Percentiles rank a stretch among this genome's conserved stretches.
Evolutionary conservation across 176 grass and related monocot species (phyloP).

Genomic region (Raddia guianensis): DNA sequence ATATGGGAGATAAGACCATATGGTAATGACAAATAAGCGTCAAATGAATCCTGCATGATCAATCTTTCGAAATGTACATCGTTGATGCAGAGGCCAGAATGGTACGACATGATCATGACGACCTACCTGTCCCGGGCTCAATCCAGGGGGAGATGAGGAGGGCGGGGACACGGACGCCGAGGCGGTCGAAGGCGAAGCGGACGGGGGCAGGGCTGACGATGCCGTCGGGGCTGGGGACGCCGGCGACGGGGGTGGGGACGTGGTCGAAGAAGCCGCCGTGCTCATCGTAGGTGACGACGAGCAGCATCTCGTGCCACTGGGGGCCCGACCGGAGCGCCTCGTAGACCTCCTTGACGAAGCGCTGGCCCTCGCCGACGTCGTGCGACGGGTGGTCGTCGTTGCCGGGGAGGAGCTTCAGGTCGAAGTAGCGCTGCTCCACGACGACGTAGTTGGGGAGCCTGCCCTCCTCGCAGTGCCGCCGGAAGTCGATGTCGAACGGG

Average conservation of each 20-base stretch:
- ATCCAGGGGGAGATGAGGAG: constrained; percentile 75
- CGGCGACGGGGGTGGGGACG: constrained; percentile 67
- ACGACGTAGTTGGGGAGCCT: constrained; percentile 83
- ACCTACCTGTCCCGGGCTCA: constrained; percentile 46
- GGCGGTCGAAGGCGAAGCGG: no score
- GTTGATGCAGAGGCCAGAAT: no score
- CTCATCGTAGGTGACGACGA: constrained; percentile 92
- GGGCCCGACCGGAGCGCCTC: constrained; percentile 68
- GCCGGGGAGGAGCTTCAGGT: constrained; percentile 49
- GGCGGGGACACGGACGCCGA: constrained; percentile 67
- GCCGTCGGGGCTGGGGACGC: constrained; percentile 79
- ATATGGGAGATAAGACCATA: no score
- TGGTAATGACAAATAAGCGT: no score
- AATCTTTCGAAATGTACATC: no score
- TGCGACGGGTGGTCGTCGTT: constrained; percentile 88
- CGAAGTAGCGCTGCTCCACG: constrained; percentile 77
- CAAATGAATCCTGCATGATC: no score
- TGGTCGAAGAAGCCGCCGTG: constrained; percentile 96
- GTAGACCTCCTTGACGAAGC: constrained; percentile 72
- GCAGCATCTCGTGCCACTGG: constrained; percentile 60
- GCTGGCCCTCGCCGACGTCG: constrained; percentile 67
- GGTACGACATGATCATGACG: neutral
- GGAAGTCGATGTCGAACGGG: constrained; percentile 54
- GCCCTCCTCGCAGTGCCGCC: constrained; percentile 58
- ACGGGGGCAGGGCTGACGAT: constrained; percentile 56